Percentiles rank a stretch among this genome's conserved stretches.
Evolutionary conservation across 2,329 filamentous ascomycete species (phyloP).

Genomic region (Monosporascus ibericus): DNA sequence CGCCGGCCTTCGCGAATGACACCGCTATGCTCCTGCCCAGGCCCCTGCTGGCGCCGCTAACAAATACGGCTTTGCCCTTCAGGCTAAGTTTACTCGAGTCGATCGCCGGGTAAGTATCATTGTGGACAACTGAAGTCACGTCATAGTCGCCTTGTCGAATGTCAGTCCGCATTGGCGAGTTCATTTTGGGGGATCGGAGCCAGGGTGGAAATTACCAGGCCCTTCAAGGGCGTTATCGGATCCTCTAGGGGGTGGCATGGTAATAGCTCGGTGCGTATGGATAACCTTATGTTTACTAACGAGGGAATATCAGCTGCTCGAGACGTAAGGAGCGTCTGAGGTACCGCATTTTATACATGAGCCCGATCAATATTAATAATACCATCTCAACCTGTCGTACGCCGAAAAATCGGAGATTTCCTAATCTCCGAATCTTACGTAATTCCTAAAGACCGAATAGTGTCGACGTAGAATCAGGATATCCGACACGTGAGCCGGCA

Average conservation of each 20-base stretch:
- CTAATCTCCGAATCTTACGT: no score
- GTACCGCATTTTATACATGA: no score
- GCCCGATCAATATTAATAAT: no score
- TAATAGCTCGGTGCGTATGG: background rate
- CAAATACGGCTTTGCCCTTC: conserved; percentile 26
- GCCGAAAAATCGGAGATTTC: no score
- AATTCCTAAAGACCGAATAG: no score
- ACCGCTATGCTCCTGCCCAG: conserved; percentile 26
- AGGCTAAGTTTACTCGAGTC: conserved; percentile 22
- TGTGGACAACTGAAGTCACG: conserved; percentile 23
- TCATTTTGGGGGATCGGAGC: background rate
- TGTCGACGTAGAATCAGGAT: no score
- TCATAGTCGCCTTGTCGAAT: conserved; percentile 18
- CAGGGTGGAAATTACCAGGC: conserved; percentile 10
- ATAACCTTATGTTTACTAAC: no score
- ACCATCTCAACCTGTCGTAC: no score
- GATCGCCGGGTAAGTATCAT: conserved; percentile 28
- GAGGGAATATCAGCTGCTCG: no score
- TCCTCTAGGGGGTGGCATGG: conserved; percentile 21
- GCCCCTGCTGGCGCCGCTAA: conserved; percentile 30
- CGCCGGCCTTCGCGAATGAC: conserved; percentile 29
- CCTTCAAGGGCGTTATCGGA: conserved; percentile 15
- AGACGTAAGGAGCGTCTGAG: no score
- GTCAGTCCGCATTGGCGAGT: background rate
- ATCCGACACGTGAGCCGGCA: no score